Evolutionary conservation across 805 yeast genomes (phyloP), one percentile per base, ranked within the genome.

Genomic region (Metschnikowia bowlesiae): DNA sequence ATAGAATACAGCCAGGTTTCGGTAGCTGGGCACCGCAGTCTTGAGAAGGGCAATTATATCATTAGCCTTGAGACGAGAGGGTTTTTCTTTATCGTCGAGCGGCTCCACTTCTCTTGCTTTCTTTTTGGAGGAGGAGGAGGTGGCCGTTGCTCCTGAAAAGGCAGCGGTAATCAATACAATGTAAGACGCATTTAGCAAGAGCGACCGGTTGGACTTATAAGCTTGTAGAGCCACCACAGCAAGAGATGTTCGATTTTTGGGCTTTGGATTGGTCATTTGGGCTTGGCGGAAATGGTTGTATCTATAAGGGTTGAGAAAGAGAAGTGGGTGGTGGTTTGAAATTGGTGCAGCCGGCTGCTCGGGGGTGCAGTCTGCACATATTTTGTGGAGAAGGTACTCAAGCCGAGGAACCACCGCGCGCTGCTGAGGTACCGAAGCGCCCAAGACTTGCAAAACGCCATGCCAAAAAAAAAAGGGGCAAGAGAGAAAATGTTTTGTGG

Each of bases 141-240:
- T 65, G 31, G 58, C 62, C 28, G 77, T 71, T 26, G 74, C 77
- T 1, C 75, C 74, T 0, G 75, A 62, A 51, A 73, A 73, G 2
- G 76, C 77, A 6, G 75, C 70, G 0, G 75, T 71, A 18, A 73
- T 61, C 26, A 73, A 59, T 28, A 73, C 66, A 39, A 73, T 69
- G 54, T 73, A 73, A 8, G 76, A 68, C 6, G 74, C 70, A 55
- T 73, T 73, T 37, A 73, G 63, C 9, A 73, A 62, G 10, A 71
- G 58, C 16, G 73, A 69, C 45, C 78, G 60, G 55, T 73, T 73
- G 44, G 68, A 64, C 59, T 69, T 65, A 55, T 73, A 73, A 11
- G 71, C 67, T 42, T 63, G 63, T 43, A 72, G 55, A 26, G 69
- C 54, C 29, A 68, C 59, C 14, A 55, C 34, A 14, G 66, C 70